Conservation (phyloP, 2,329 filamentous ascomycete species). For the Cladosporium oxysporum region DNA sequence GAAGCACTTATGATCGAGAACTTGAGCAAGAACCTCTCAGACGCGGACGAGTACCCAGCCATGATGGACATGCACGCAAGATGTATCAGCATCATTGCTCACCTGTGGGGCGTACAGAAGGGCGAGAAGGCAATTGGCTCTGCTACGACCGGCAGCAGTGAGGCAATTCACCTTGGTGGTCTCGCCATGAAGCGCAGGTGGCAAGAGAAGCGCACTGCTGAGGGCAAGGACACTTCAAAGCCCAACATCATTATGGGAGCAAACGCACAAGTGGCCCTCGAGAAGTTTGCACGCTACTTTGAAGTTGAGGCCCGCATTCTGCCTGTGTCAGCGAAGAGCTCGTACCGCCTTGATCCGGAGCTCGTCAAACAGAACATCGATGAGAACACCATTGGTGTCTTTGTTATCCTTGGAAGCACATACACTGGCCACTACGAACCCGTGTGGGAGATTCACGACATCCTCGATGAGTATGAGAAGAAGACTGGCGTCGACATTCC, state of each 20-base stretch:
- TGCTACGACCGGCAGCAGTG: constrained; percentile 70
- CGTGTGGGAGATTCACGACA: constrained; percentile 65
- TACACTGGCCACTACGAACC: constrained; percentile 76
- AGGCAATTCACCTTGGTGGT: constrained; percentile 70
- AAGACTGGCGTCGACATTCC: constrained; percentile 65
- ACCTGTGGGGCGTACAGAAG: constrained; percentile 65
- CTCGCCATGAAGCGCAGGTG: constrained; percentile 74
- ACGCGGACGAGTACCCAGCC: constrained; percentile 62
- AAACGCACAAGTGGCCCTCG: constrained; percentile 71
- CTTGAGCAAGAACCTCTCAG: constrained; percentile 70
- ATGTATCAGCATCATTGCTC: constrained; percentile 67
- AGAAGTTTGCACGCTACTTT: constrained; percentile 74
- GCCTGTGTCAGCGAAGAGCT: constrained; percentile 62
- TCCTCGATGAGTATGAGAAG: constrained; percentile 64
- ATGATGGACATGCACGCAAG: constrained; percentile 63
- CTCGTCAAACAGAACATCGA: constrained; percentile 68
- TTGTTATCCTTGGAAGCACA: constrained; percentile 70
- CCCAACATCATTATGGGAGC: constrained; percentile 76
- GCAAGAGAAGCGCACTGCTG: constrained; percentile 63
- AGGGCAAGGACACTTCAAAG: constrained; percentile 62
- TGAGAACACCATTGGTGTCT: constrained; percentile 76
- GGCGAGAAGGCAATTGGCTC: constrained; percentile 67
- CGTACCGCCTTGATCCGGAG: constrained; percentile 63
- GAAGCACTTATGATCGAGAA: constrained; percentile 67
- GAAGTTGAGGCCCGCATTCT: constrained; percentile 69